These are phyloP conservation scores for Tulasnella sp. DNA, from an alignment of 768 basidiomycete genomes.

Conservation along the genomic window DNA sequence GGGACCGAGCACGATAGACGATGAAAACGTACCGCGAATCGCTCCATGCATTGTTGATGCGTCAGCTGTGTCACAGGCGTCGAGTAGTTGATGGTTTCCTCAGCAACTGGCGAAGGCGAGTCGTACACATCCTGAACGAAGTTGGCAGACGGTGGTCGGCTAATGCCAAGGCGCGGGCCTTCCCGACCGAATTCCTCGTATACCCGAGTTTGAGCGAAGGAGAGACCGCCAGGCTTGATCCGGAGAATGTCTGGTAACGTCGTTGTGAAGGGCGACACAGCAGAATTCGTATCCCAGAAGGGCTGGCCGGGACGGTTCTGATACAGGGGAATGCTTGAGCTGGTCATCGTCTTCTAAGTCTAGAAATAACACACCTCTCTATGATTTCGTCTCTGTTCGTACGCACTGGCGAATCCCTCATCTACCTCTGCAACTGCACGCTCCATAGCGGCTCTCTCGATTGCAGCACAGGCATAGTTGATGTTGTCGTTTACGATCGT, in stretches of 20 bases:
- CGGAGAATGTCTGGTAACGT: slow-evolving; percentile 81
- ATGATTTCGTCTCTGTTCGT: slow-evolving; percentile 74
- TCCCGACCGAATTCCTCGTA: slow-evolving; percentile 92
- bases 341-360: no score
- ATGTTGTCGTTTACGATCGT: slow-evolving; percentile 86
- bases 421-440: slow-evolving; percentile 88
- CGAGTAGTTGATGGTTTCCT: slow-evolving; percentile 26
- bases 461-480: slow-evolving; percentile 84
- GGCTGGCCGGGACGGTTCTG: slow-evolving; percentile 57
- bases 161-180: slow-evolving; percentile 43
- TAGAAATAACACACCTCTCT: slow-evolving; percentile 48
- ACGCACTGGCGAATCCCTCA: slow-evolving; percentile 71
- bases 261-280: slow-evolving; percentile 53
- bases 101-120: slow-evolving; percentile 51
- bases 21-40: slow-evolving; percentile 53
- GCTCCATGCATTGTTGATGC: slow-evolving; percentile 80
- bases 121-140: slow-evolving; percentile 30
- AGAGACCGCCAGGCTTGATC: slow-evolving; percentile 71
- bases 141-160: slow-evolving; percentile 57
- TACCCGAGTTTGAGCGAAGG: slow-evolving; percentile 69
- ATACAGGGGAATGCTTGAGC: not conserved
- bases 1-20: not conserved
- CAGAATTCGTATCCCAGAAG: slow-evolving; percentile 83
- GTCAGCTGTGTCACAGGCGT: slow-evolving; percentile 45
- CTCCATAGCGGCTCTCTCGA: slow-evolving; percentile 97